Evolutionary conservation across 2,329 filamentous ascomycete species (phyloP).

Genomic region (Volutella citrinella): DNA sequence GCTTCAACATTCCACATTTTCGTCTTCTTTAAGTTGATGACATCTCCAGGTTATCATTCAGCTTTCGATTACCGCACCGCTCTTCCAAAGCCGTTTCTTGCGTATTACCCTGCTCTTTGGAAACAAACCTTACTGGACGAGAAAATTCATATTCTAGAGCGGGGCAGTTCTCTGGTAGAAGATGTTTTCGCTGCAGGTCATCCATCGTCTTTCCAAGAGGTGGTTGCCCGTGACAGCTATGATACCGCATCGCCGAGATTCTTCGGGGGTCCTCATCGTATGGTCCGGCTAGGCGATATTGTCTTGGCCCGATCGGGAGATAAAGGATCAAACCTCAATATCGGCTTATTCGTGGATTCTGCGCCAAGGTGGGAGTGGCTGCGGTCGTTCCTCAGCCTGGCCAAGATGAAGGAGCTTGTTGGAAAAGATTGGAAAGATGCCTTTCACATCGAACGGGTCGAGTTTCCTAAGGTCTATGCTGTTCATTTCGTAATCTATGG

Average conservation of each 20-base stretch:
- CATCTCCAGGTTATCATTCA: conserved; percentile 10
- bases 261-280: conserved; percentile 2
- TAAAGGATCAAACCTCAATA: conserved; percentile 42
- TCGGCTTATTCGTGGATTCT: conserved; percentile 44
- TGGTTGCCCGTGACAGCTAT: too few relatives aligned
- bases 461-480: conserved; percentile 41
- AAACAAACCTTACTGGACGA: conserved; percentile 1
- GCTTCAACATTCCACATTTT: conserved; percentile 4
- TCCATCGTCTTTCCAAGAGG: background rate
- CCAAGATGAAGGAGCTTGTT: conserved; percentile 34
- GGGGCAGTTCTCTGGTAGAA: conserved; percentile 7
- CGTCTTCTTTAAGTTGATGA: conserved; percentile 4
- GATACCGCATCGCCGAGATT: too few relatives aligned
- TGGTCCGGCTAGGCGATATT: conserved; percentile 27
- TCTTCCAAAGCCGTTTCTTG: conserved; percentile 7
- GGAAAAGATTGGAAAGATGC: conserved; percentile 29
- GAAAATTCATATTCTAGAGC: conserved; percentile 1
- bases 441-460: conserved; percentile 44
- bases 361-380: conserved; percentile 44
- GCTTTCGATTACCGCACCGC: conserved; percentile 10
- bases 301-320: conserved; percentile 34
- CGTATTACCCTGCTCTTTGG: conserved; percentile 12
- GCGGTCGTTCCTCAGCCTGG: conserved; percentile 37
- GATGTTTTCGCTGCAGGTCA: conserved; percentile 17
- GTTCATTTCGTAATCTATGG: conserved; percentile 52